phyloP scores from a whole-genome alignment of 495 filamentous ascomycete genomes.

The Aspergillus egyptiacus region DNA sequence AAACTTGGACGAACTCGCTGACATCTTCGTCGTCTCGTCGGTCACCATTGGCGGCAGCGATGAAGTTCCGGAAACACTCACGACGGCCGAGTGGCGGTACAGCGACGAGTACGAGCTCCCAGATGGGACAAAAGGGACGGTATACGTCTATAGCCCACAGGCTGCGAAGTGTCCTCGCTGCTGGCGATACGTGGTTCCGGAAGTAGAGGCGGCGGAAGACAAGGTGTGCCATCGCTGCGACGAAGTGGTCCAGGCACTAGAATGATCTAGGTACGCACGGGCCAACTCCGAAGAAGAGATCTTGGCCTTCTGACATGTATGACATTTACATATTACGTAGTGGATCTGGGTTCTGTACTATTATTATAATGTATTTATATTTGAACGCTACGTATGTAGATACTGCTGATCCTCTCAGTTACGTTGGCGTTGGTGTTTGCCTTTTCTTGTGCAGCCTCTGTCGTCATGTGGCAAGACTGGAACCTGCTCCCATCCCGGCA shows the following conservation, averaged over 20 bases:
- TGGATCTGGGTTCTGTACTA: neutral
- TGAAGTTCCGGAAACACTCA: constrained; percentile 24
- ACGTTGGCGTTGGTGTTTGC: too few species aligned
- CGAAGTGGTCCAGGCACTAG: constrained; percentile 50
- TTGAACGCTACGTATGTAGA: too few species aligned
- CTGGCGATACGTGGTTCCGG: constrained; percentile 66
- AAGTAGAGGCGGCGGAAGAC: constrained; percentile 46
- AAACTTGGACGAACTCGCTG: constrained; percentile 58
- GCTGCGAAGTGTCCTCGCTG: constrained; percentile 75
- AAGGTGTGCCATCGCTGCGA: constrained; percentile 69
- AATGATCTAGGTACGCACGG: constrained; percentile 14
- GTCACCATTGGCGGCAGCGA: constrained; percentile 45
- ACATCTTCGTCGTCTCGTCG: constrained; percentile 71
- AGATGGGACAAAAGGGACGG: constrained; percentile 39
- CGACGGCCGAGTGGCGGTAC: constrained; percentile 48
- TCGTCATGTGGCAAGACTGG: constrained; percentile 11
- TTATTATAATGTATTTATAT: neutral
- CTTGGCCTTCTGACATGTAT: neutral
- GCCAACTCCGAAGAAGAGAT: neutral
- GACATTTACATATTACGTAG: constrained; percentile 11
- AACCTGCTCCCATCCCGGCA: neutral
- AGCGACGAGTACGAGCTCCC: constrained; percentile 47
- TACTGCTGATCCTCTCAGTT: too few species aligned
- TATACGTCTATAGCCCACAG: constrained; percentile 61
- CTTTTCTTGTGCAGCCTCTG: too few species aligned